phyloP scores from a whole-genome alignment of 2,329 filamentous ascomycete genomes.

The Sclerotinia spermophila region DNA sequence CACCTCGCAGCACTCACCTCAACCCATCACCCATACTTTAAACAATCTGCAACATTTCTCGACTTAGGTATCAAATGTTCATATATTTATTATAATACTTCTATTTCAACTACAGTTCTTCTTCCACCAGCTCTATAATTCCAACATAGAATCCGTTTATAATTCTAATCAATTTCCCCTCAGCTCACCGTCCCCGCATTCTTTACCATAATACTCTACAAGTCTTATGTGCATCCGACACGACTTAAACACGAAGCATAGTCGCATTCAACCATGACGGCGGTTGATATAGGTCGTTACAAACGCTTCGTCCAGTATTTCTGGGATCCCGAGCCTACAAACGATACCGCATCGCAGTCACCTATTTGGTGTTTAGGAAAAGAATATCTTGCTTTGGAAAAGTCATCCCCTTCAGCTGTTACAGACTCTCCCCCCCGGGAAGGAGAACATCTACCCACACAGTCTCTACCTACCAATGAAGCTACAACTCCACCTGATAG shows the following conservation, averaged over 20 bases:
- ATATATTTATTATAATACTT: not conserved
- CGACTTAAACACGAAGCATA: not conserved
- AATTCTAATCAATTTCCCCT: not conserved
- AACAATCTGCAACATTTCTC: not conserved
- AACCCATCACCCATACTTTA: not conserved
- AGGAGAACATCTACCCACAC: slow-evolving; percentile 13
- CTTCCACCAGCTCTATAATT: not conserved
- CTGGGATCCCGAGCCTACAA: slow-evolving; percentile 85
- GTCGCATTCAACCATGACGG: slow-evolving; percentile 46
- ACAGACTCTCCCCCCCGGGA: slow-evolving; percentile 23
- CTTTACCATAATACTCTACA: not conserved
- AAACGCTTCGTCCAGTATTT: slow-evolving; percentile 86
- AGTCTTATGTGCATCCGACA: slow-evolving; percentile 12
- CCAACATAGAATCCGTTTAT: not conserved
- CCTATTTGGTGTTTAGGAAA: slow-evolving; percentile 81
- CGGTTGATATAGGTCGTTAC: slow-evolving; percentile 71
- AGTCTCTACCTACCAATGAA: slow-evolving; percentile 19
- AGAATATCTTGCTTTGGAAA: slow-evolving; percentile 45
- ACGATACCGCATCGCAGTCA: slow-evolving; percentile 63
- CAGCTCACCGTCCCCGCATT: slow-evolving; percentile 5
- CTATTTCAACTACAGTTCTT: not conserved
- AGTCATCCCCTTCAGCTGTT: slow-evolving; percentile 16
- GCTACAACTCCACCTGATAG: slow-evolving; percentile 36
- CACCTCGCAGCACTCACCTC: slow-evolving; percentile 3
- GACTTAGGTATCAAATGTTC: not conserved